These are phyloP conservation scores for Fusarium euwallaceae DNA, from an alignment of 2,329 filamentous ascomycete genomes.

Conservation along the genomic window DNA sequence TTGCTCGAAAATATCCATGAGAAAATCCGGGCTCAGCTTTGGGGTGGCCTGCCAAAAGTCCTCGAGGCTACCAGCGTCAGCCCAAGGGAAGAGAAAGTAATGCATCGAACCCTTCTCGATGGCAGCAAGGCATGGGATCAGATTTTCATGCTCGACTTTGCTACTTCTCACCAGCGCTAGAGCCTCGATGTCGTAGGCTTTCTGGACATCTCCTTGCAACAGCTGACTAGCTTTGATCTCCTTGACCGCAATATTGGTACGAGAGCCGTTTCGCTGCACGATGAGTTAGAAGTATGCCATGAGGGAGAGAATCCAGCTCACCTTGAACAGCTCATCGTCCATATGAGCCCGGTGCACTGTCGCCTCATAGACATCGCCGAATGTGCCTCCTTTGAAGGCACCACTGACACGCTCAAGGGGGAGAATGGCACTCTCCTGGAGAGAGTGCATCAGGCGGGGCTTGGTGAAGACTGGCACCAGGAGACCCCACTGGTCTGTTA, in stretches of 20 bases:
- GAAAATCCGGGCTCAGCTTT: not conserved
- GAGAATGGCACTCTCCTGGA: constrained; percentile 1
- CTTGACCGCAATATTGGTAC: constrained; percentile 3
- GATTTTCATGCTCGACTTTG: constrained; percentile 1
- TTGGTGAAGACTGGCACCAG: constrained; percentile 1
- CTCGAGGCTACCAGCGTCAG: constrained; percentile 12
- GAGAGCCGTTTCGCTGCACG: not conserved
- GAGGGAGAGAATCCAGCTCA: not conserved
- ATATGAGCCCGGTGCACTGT: not conserved
- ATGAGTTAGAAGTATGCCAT: not conserved
- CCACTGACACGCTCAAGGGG: not conserved
- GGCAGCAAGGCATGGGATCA: constrained; percentile 14
- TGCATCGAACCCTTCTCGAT: constrained; percentile 10
- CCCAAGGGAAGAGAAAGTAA: constrained; percentile 28
- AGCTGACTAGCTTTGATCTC: constrained; percentile 4
- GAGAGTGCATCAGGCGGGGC: not conserved
- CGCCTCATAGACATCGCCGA: constrained; percentile 12
- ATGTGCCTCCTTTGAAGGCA: constrained; percentile 6
- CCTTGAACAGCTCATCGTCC: not conserved
- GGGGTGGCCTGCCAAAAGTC: constrained; percentile 16
- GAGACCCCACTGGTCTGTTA: constrained; percentile 10
- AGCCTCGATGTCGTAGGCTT: constrained; percentile 12
- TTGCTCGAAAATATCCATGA: constrained; percentile 1
- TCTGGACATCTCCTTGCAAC: not conserved
- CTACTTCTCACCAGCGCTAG: not conserved